Percentiles rank a stretch among this genome's conserved stretches.
Evolutionary conservation across 306 rosid genomes (phyloP).

Genomic region (Gynostemma pentaphyllum): DNA sequence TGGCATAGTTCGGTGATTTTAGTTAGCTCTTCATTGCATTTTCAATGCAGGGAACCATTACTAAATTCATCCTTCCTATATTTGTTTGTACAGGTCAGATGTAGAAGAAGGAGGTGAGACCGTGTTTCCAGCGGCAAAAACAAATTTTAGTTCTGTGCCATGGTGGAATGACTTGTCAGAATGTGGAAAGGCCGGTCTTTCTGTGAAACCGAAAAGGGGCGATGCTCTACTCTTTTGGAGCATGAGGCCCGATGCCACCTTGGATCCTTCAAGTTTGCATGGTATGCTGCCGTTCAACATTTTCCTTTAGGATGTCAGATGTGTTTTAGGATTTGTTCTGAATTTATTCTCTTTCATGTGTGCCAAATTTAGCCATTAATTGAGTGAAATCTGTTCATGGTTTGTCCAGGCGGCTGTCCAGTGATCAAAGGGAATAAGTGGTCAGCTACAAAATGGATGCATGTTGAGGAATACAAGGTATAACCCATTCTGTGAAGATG

Average conservation of each 20-base stretch:
- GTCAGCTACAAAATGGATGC: slow-evolving; percentile 93
- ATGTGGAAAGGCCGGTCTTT: slow-evolving; percentile 66
- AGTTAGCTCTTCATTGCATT: too few species aligned
- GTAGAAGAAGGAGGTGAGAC: slow-evolving; percentile 96
- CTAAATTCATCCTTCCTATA: too few species aligned
- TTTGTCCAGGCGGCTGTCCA: slow-evolving; percentile 75
- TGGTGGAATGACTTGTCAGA: slow-evolving; percentile 86
- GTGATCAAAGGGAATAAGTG: slow-evolving; percentile 80
- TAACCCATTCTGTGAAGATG: too few species aligned
- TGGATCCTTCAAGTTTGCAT: slow-evolving; percentile 83
- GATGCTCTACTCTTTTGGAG: slow-evolving; percentile 79
- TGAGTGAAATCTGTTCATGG: too few species aligned
- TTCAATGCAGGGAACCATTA: too few species aligned
- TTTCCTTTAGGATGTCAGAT: too few species aligned
- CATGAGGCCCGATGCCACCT: slow-evolving; percentile 22
- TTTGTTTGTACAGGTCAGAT: slow-evolving; percentile 52
- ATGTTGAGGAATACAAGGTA: slow-evolving; percentile 33
- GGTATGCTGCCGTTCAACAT: too few species aligned
- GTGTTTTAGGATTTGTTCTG: too few species aligned
- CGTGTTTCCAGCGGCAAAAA: slow-evolving; percentile 58
- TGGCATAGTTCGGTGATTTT: too few species aligned
- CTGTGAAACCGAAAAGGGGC: slow-evolving; percentile 83
- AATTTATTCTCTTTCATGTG: too few species aligned
- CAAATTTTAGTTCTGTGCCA: slow-evolving; percentile 53
- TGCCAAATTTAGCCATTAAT: too few species aligned